Base-by-base conservation (phyloP, 495 filamentous ascomycete genomes). In the Aspergillus wentii region DNA sequence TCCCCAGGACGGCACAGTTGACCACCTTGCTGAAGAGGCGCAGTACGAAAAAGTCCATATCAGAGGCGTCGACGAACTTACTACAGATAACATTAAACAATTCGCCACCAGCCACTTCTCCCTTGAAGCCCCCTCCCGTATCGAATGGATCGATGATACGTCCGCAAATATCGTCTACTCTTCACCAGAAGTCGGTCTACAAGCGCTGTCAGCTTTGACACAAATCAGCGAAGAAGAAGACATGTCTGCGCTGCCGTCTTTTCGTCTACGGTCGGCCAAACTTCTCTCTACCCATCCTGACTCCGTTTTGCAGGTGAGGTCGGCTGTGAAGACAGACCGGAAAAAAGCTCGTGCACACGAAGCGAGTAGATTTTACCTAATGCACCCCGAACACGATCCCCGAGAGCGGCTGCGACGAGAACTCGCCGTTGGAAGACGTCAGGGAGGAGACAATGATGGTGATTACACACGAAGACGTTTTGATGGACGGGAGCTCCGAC, bases 131-230 rank as follows among this genome's bases (percentile, higher is more conserved):
- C 74, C 83, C 19, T 54, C 66, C 16, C 74, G 76, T 14, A 65
- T 96, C 47, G 87, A 96, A 61, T 98, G 92, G 92, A 90, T 98
- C 44, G 85, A 98, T 50, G 92, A 98, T 56, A 83, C 77, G 13
- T 92, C 89, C 0, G 87, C 88, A 42, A 96, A 95, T 48, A 57
- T 95, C 21, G 54, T 91, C 29, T 98, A 88, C 68, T 68, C 72
- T 18, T 75, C 71, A 17, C 61, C 83, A 14, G 78, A 82, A n/a
- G 53, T 72, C n/a, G 91, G 90, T 1, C 49, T 72, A 2, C 69
- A 78, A 33, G 91, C 88, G 10, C 73, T 98, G n/a, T 52, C 65
- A 28, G 75, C 79, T 4, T 71, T 96, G 31, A 70, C 65, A 3
- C 59, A 72, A 38, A 46, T 58, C 23, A 38, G 43, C 20, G 57